Conservation (phyloP, 176 grass and related monocot genomes). For the Oryza punctata region DNA sequence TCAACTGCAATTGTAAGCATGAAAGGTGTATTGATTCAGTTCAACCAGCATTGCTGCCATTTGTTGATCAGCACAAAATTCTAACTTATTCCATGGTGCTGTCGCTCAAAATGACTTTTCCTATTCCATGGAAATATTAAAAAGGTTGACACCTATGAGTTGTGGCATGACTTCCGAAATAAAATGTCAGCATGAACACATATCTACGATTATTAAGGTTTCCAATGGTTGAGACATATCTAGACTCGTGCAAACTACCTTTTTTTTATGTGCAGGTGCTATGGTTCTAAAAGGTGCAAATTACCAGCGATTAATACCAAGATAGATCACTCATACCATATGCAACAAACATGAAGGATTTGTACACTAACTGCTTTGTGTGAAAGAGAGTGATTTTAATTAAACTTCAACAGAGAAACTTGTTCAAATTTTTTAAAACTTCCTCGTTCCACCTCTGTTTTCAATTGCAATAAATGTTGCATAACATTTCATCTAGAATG, state of each 20-base stretch:
- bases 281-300: constrained; percentile 4
- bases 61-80: neutral
- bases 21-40: neutral
- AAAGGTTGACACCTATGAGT: neutral
- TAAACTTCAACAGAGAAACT: neutral
- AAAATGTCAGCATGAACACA: neutral
- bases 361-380: neutral
- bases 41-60: constrained; percentile 19
- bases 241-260: neutral
- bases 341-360: neutral
- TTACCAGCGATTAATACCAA: neutral
- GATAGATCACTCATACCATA: neutral
- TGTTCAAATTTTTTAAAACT: neutral
- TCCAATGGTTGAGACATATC: neutral
- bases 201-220: constrained; percentile 4
- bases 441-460: neutral
- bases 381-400: neutral
- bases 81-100: neutral
- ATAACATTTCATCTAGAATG: neutral
- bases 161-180: neutral
- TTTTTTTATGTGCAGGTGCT: constrained; percentile 2
- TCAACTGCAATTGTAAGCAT: constrained; percentile 15
- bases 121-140: neutral
- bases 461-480: neutral
- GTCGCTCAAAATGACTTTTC: constrained; percentile 1